phyloP scores from a whole-genome alignment of 129 eudicot species.

The Pseudognaphalium luteoalbum region DNA sequence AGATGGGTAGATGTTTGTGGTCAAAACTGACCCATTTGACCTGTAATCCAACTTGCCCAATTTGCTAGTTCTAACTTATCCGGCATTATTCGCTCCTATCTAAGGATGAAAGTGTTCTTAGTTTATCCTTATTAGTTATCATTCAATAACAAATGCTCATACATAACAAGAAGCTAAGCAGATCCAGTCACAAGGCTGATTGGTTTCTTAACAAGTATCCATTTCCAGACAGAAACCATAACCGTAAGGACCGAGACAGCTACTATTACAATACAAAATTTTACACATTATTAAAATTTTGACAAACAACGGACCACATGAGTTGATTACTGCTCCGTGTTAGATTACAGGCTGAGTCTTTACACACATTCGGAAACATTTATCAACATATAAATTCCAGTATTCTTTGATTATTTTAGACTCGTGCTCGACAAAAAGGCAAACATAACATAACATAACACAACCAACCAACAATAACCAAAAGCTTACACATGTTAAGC shows the following conservation, averaged over 20 bases:
- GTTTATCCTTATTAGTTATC: neutral
- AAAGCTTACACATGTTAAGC: conserved; percentile 29
- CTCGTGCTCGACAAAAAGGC: conserved; percentile 18
- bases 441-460: conserved; percentile 20
- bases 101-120: neutral
- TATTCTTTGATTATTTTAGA: neutral
- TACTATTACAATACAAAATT: conserved; percentile 10
- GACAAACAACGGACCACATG: conserved; percentile 11
- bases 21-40: no score
- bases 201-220: neutral
- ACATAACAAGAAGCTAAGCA: neutral
- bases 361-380: conserved; percentile 22
- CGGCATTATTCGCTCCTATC: neutral
- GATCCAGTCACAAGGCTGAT: neutral
- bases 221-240: conserved; percentile 1
- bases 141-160: neutral
- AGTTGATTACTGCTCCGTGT: neutral
- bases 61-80: neutral
- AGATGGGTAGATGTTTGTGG: no score
- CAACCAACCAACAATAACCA: neutral
- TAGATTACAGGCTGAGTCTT: conserved; percentile 28
- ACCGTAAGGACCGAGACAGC: neutral
- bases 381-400: conserved; percentile 1
- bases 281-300: conserved; percentile 9
- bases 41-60: no score